A percentile compares a stretch with the other conserved stretches of the same genome.
phyloP scores from a whole-genome alignment of 1,139 yeast genomes.

The Kurtzmaniella quercitrusa region DNA sequence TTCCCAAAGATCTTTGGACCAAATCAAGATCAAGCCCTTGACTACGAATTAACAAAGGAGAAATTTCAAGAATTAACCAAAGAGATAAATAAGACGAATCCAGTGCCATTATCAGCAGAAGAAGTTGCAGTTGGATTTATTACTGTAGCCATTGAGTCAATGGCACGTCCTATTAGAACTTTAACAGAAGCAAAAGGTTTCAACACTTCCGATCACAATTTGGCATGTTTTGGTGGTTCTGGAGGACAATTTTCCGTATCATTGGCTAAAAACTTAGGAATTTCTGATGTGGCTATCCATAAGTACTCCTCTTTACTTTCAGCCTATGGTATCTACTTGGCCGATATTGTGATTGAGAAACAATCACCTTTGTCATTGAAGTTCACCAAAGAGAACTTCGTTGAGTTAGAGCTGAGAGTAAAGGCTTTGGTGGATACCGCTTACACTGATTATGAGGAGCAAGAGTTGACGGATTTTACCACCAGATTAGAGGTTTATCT shows the following conservation, averaged over 20 bases:
- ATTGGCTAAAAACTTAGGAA: slow-evolving; percentile 37
- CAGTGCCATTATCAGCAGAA: slow-evolving; percentile 26
- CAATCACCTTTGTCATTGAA: slow-evolving; percentile 52
- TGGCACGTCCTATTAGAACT: slow-evolving; percentile 45
- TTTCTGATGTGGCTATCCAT: slow-evolving; percentile 37
- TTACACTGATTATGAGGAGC: slow-evolving; percentile 27
- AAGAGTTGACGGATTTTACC: slow-evolving; percentile 21
- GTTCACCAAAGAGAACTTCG: slow-evolving; percentile 17
- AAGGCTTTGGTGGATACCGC: slow-evolving; percentile 24
- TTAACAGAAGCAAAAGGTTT: slow-evolving; percentile 44
- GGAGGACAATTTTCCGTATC: slow-evolving; percentile 44
- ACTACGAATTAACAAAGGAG: slow-evolving; percentile 24
- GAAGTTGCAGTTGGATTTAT: slow-evolving; percentile 43
- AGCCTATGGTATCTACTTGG: slow-evolving; percentile 42
- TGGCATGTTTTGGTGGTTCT: slow-evolving; percentile 47
- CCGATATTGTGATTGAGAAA: slow-evolving; percentile 54
- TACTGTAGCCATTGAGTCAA: slow-evolving; percentile 43
- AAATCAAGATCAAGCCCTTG: slow-evolving; percentile 37
- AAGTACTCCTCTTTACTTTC: slow-evolving; percentile 42
- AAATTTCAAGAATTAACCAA: slow-evolving; percentile 32
- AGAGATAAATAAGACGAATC: slow-evolving; percentile 23
- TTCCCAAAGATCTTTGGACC: slow-evolving; percentile 46
- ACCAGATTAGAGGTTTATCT: slow-evolving; percentile 56
- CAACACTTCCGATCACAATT: slow-evolving; percentile 37
- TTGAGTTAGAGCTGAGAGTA: slow-evolving; percentile 22